A percentile compares a stretch with the other conserved stretches of the same genome.
These are phyloP conservation scores for Xerocomus cyaneibrunnescens DNA, from an alignment of 1,284 basidiomycete genomes.

Conservation along the genomic window DNA sequence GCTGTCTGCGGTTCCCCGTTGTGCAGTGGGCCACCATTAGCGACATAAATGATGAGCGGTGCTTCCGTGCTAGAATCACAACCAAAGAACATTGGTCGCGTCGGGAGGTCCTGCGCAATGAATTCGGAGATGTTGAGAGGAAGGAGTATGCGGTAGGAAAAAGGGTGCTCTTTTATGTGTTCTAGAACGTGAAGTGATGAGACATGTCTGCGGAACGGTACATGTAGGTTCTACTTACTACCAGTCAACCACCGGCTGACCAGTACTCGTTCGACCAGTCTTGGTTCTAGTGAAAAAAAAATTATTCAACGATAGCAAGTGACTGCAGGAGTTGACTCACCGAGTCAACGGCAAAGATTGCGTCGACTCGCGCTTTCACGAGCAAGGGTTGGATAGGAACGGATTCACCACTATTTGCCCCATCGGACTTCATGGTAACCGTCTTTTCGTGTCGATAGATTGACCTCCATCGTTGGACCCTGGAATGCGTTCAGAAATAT, in stretches of 20 bases:
- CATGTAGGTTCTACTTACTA: no score
- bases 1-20: constrained; percentile 39
- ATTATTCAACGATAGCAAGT: constrained; percentile 25
- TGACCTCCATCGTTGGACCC: not conserved
- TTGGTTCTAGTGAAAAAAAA: constrained; percentile 9
- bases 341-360: constrained; percentile 48
- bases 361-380: constrained; percentile 40
- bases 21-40: constrained; percentile 41
- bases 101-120: constrained; percentile 34
- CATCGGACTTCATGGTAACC: not conserved
- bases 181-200: no score
- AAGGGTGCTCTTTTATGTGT: no score
- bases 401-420: not conserved
- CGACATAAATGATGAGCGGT: constrained; percentile 37
- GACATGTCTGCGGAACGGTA: no score
- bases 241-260: constrained; percentile 18
- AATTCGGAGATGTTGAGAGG: constrained; percentile 28
- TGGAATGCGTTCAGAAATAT: no score
- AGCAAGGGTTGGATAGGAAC: constrained; percentile 30
- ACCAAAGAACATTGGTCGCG: constrained; percentile 43
- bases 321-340: constrained; percentile 19
- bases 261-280: constrained; percentile 34
- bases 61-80: constrained; percentile 28
- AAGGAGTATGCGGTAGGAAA: constrained; percentile 13
- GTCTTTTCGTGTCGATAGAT: not conserved